phyloP scores from a whole-genome alignment of 768 basidiomycete genomes.

The Agaricus sinodeliciosus region DNA sequence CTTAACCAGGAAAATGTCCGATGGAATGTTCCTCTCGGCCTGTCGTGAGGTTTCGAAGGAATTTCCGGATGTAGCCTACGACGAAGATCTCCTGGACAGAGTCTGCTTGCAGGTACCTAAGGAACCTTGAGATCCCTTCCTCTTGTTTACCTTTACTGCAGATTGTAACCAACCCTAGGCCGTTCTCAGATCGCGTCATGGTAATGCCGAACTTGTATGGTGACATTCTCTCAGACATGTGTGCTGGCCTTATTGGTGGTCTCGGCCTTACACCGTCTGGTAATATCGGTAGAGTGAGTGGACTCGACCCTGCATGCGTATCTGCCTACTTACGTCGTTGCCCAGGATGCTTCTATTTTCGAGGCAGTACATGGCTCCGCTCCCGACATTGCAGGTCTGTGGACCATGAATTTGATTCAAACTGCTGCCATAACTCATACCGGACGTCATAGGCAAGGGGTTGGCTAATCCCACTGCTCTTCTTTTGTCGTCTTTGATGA shows the following conservation, averaged over 20 bases:
- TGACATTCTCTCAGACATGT: slow-evolving; percentile 97
- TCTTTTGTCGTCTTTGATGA: slow-evolving; percentile 92
- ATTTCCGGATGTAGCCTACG: slow-evolving; percentile 88
- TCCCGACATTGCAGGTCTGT: slow-evolving; percentile 91
- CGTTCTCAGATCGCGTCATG: slow-evolving; percentile 96
- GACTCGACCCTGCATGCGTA: not conserved
- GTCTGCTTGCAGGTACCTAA: slow-evolving; percentile 79
- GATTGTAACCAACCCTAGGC: slow-evolving; percentile 89
- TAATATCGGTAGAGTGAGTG: slow-evolving; percentile 85
- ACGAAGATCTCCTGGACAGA: slow-evolving; percentile 95
- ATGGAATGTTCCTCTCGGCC: slow-evolving; percentile 98
- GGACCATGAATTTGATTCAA: not conserved
- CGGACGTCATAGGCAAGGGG: slow-evolving; percentile 57
- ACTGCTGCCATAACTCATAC: not conserved
- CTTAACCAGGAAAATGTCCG: slow-evolving; percentile 90
- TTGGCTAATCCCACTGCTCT: slow-evolving; percentile 99
- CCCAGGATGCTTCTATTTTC: slow-evolving; percentile 94
- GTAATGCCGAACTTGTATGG: slow-evolving; percentile 99
- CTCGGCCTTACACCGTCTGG: slow-evolving; percentile 96
- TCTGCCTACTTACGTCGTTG: slow-evolving; percentile 11
- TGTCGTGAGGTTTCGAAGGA: slow-evolving; percentile 95
- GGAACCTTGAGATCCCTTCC: not conserved
- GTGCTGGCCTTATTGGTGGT: slow-evolving; percentile 96
- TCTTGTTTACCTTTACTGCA: slow-evolving; percentile 20
- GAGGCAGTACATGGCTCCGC: slow-evolving; percentile 99